A percentile compares a stretch with the other conserved stretches of the same genome.
Evolutionary conservation across 208 protist species (phyloP).

Genomic region (Crithidia expoeki): DNA sequence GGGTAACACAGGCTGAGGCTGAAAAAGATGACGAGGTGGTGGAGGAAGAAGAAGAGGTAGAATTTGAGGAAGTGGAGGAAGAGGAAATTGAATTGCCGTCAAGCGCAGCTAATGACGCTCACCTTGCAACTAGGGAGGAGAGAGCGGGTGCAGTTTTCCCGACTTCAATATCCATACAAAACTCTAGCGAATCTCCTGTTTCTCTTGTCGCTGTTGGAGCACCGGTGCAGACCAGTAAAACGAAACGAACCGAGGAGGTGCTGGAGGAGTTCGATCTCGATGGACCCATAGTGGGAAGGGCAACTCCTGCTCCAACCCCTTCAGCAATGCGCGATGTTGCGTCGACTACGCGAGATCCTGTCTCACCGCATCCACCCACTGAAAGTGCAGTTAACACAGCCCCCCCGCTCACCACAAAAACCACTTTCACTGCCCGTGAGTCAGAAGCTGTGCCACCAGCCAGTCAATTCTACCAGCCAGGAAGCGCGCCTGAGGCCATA

Average conservation of each 20-base stretch:
- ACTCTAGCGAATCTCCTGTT: neutral
- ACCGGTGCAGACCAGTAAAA: no score
- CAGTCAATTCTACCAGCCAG: neutral
- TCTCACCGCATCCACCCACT: no score
- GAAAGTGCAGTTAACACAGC: no score
- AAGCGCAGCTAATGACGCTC: neutral
- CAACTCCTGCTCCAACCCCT: neutral
- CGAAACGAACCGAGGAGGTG: neutral
- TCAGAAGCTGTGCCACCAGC: no score
- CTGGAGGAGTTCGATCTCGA: constrained; percentile 33
- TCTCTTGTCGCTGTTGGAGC: no score
- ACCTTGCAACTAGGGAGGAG: neutral
- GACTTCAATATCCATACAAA: neutral
- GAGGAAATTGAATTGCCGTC: neutral
- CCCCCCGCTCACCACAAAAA: no score
- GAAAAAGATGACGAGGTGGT: constrained; percentile 1
- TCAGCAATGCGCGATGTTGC: neutral
- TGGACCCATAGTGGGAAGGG: constrained; percentile 1
- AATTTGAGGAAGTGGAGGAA: neutral
- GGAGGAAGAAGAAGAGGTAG: neutral
- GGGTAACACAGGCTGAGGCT: constrained; percentile 7
- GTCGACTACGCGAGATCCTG: neutral
- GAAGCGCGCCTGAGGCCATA: neutral
- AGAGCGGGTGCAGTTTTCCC: neutral
- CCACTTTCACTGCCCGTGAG: no score